Conservation (phyloP, 129 eudicot genomes). For the Helianthus annuus region HanXRQr2.0-SUNRISE NC_035435.2:127685212-127685711, state of each 20-base stretch:
- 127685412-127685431: background rate
- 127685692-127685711: slow-evolving; percentile 95
- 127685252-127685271: too few relatives aligned
- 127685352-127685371: too few relatives aligned
- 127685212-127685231: too few relatives aligned
- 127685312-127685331: too few relatives aligned
- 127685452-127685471: slow-evolving; percentile 17
- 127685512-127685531: slow-evolving; percentile 23
- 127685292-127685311: too few relatives aligned
- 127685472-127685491: slow-evolving; percentile 7
- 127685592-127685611: background rate
- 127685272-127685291: too few relatives aligned
- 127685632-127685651: slow-evolving; percentile 39
- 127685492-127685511: slow-evolving; percentile 29
- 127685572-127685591: slow-evolving; percentile 11
- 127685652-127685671: slow-evolving; percentile 1
- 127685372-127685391: too few relatives aligned
- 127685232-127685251: too few relatives aligned
- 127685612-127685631: slow-evolving; percentile 13
- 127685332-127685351: too few relatives aligned
- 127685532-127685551: slow-evolving; percentile 18
- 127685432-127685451: background rate
- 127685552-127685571: slow-evolving; percentile 8
- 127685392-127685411: too few relatives aligned
- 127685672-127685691: slow-evolving; percentile 88